Conservation (phyloP, 148 eudicot genomes). For the Fallopia convolvulus region DNA sequence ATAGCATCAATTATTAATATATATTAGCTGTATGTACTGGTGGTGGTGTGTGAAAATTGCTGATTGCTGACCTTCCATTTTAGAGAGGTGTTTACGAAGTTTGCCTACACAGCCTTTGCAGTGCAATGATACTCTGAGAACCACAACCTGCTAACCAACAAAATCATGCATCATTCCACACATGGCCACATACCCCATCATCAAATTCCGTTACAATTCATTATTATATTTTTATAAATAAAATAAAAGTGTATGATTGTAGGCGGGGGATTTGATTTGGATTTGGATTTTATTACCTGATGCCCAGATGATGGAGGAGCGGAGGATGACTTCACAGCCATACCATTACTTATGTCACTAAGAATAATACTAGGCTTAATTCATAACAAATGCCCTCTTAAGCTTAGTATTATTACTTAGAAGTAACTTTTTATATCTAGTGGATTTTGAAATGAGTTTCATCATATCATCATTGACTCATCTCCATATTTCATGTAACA, state of each 20-base stretch:
- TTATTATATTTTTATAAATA: neutral
- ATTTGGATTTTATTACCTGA: neutral
- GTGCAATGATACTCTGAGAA: conserved; percentile 76
- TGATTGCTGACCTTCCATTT: conserved; percentile 59
- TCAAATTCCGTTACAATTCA: neutral
- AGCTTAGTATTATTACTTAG: too few species aligned
- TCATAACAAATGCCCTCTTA: too few species aligned
- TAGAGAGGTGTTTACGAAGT: conserved; percentile 80
- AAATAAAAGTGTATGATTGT: neutral
- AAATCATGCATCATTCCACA: conserved; percentile 16
- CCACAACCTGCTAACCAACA: conserved; percentile 46
- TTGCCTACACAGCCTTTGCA: conserved; percentile 94
- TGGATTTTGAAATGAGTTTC: too few species aligned
- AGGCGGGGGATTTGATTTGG: neutral
- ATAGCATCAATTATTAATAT: neutral
- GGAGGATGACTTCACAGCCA: too few species aligned
- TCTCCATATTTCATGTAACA: too few species aligned
- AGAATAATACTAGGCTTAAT: too few species aligned
- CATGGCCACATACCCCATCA: neutral
- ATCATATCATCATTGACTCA: too few species aligned
- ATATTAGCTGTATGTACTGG: neutral
- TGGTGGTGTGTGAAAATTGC: too few species aligned
- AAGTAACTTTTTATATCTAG: too few species aligned
- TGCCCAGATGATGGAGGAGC: neutral
- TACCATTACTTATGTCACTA: too few species aligned